These are phyloP conservation scores for Mucor circinelloides DNA, from an alignment of 371 early-diverging fungal species.

Conservation along the genomic window DNA sequence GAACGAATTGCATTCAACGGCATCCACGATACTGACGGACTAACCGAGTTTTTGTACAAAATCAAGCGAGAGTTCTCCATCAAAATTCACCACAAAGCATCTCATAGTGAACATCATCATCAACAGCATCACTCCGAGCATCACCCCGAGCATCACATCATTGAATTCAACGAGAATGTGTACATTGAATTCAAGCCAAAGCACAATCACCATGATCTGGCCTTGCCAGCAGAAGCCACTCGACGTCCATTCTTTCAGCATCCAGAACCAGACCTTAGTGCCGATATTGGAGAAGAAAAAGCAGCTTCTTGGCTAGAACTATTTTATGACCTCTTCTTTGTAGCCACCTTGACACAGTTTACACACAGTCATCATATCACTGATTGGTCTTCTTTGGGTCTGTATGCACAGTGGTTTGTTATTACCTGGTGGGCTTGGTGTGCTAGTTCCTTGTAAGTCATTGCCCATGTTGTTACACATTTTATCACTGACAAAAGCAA, in stretches of 20 bases:
- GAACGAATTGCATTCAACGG: conserved; percentile 54
- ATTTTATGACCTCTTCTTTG: conserved; percentile 63
- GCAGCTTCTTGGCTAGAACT: conserved; percentile 58
- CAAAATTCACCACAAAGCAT: conserved; percentile 50
- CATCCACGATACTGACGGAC: conserved; percentile 57
- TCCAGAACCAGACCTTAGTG: conserved; percentile 53
- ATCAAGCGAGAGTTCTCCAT: conserved; percentile 58
- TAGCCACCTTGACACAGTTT: conserved; percentile 61
- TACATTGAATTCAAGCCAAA: conserved; percentile 51
- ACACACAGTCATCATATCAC: conserved; percentile 62
- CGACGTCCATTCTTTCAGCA: conserved; percentile 51
- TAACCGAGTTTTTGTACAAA: conserved; percentile 57
- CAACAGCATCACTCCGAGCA: conserved; percentile 24
- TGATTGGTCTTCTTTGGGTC: conserved; percentile 53
- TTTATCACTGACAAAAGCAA: neutral
- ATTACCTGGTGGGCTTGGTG: conserved; percentile 67
- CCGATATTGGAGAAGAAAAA: conserved; percentile 55
- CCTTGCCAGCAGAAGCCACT: conserved; percentile 27
- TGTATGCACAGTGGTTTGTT: conserved; percentile 60
- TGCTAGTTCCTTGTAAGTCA: conserved; percentile 47
- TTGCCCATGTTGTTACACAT: neutral
- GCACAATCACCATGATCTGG: conserved; percentile 18
- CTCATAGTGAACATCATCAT: conserved; percentile 6
- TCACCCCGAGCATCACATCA: conserved; percentile 32
- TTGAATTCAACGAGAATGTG: conserved; percentile 46